Base-by-base conservation (phyloP, 2,329 filamentous ascomycete species). In the Chaetomium sp. region DNA sequence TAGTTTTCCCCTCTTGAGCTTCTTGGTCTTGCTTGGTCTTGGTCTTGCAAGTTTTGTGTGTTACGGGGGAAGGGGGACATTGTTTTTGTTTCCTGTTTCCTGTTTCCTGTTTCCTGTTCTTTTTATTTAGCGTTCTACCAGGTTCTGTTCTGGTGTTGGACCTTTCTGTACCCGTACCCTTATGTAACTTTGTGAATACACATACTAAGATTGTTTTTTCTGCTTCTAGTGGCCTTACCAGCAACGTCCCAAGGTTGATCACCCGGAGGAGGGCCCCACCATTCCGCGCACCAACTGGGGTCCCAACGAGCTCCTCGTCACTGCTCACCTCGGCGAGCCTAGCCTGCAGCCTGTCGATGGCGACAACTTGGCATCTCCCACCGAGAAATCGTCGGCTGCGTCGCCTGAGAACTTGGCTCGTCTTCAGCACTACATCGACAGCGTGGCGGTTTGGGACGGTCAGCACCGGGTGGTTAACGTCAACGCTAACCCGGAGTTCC, bases 211-310 rank as follows among this genome's bases (percentile, higher is more conserved):
- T 67, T 69, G 67, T 67, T 64, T 61, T 27, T 27, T 67, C 67
- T 68, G 14, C 63, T 64, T 73, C 67, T 83, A 95, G 90, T 95
- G 87, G 83, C 90, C 90, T 52, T 94, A 94, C 75, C 81, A 88
- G 70, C 89, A 90, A 75, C 84, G 85, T 72, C 76, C 85, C 61
- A 90, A 91, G 67, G 82, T 81, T 41, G 79, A 83, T 65, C 75
- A 81, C 19, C 19, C 19, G 62, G 76, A 81, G 60, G 80, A 87
- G 65, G 56, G 87, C 92, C 61, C 79, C 79, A 65, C 78, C 75
- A 33, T 94, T 86, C 69, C 88, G 90, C 71, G 77, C 82, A 60
- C 85, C 83, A 45, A 81, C 49, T 96, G 92, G 87, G 85, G 86
- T 40, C 82, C 84, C 2, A 81, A 84, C 60, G 88, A 90, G 59